Evolutionary conservation across 371 early-diverging fungal genomes (phyloP).

Genomic region (Neoconidiobolus thromboides): DNA sequence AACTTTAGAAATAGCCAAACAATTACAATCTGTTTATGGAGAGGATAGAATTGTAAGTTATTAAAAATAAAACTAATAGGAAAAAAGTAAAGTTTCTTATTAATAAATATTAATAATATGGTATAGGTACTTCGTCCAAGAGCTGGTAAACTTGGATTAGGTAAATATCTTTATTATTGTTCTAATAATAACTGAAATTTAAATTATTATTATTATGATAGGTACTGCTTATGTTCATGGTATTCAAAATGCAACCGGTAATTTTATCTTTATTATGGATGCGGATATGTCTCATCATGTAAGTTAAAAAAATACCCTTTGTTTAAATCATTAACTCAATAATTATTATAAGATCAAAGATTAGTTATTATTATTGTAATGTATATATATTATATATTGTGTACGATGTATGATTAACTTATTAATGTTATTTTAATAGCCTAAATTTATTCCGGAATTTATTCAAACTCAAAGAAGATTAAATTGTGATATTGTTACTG

Average conservation of each 20-base stretch:
- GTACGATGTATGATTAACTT: neutral
- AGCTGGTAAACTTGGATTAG: slow-evolving; percentile 88
- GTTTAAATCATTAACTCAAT: neutral
- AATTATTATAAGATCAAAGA: neutral
- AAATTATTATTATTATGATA: slow-evolving; percentile 5
- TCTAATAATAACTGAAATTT: neutral
- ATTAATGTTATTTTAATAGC: slow-evolving; percentile 24
- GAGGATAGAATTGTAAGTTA: slow-evolving; percentile 64
- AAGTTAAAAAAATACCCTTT: neutral
- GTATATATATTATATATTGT: neutral
- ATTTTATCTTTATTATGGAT: slow-evolving; percentile 96
- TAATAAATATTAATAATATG: neutral
- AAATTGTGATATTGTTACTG: slow-evolving; percentile 87
- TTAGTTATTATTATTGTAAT: neutral
- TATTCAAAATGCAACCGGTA: slow-evolving; percentile 80
- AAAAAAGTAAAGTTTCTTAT: neutral
- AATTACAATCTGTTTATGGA: slow-evolving; percentile 71
- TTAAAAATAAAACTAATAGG: neutral
- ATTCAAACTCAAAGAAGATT: slow-evolving; percentile 63
- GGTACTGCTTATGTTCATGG: slow-evolving; percentile 97
- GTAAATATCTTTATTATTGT: slow-evolving; percentile 13
- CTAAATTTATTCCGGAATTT: slow-evolving; percentile 92
- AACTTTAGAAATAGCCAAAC: slow-evolving; percentile 82
- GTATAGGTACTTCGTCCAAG: slow-evolving; percentile 65
- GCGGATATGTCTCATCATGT: slow-evolving; percentile 97